Percentiles rank a stretch among this genome's conserved stretches.
These are phyloP conservation scores for Arxiozyma heterogenica DNA, from an alignment of 1,139 yeast genomes.

Conservation along the genomic window DNA sequence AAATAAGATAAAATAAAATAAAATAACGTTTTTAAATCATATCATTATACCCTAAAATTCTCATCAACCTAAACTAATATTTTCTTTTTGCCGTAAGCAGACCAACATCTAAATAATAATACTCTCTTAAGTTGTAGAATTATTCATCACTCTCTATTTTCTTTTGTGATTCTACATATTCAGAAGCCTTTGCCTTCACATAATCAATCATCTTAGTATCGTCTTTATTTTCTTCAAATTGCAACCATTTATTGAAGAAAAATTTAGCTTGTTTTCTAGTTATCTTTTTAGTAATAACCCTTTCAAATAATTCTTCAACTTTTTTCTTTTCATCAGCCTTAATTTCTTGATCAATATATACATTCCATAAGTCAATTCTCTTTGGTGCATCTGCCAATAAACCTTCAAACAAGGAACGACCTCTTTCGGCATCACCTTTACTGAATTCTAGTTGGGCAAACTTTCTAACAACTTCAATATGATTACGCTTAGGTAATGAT, in stretches of 20 bases:
- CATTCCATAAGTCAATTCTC: slow-evolving; percentile 90
- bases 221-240: slow-evolving; percentile 59
- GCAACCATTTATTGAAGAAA: slow-evolving; percentile 88
- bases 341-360: slow-evolving; percentile 87
- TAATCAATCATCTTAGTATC: slow-evolving; percentile 69
- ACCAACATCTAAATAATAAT: not conserved
- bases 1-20: too few species aligned
- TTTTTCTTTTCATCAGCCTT: slow-evolving; percentile 51
- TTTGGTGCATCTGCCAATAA: slow-evolving; percentile 82
- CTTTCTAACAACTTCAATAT: slow-evolving; percentile 72
- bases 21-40: not conserved
- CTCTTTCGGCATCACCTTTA: slow-evolving; percentile 88
- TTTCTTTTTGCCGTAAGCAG: not conserved
- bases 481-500: slow-evolving; percentile 64
- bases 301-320: slow-evolving; percentile 72
- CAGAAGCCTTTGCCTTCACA: slow-evolving; percentile 87
- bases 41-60: not conserved
- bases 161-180: slow-evolving; percentile 40
- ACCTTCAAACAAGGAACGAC: slow-evolving; percentile 90
- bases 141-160: slow-evolving; percentile 8
- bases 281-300: slow-evolving; percentile 60
- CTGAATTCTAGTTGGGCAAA: slow-evolving; percentile 83
- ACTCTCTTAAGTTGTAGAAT: not conserved
- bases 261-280: slow-evolving; percentile 90
- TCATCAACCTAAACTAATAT: not conserved